Percentiles rank a stretch among this genome's conserved stretches.
Evolutionary conservation across 805 yeast genomes (phyloP).

Genomic region (Ogataea siamensis): DNA sequence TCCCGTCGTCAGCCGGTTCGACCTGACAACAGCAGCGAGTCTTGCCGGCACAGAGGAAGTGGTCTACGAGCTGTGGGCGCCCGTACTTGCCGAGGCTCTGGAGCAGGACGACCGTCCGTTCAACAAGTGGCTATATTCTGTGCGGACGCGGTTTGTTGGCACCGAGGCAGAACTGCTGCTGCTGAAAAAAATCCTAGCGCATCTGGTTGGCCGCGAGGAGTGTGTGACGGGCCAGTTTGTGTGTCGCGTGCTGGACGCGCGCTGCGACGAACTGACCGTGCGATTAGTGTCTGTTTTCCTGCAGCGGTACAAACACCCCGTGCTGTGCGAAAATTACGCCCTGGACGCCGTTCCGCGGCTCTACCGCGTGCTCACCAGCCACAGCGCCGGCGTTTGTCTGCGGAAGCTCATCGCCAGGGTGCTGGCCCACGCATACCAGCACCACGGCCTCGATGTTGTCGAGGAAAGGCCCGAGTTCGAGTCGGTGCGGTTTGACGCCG

Average conservation of each 20-base stretch:
- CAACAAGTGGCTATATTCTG: not conserved
- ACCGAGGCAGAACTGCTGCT: not conserved
- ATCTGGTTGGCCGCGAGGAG: not conserved
- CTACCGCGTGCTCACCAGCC: slow-evolving; percentile 18
- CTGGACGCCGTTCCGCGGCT: slow-evolving; percentile 17
- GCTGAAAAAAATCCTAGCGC: not conserved
- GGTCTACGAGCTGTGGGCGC: not conserved
- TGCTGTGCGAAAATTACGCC: no score
- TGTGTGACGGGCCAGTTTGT: not conserved
- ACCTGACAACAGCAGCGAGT: not conserved
- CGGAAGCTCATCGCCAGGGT: not conserved
- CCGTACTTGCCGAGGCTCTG: not conserved
- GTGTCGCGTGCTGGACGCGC: not conserved
- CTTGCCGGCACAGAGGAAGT: not conserved
- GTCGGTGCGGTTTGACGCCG: not conserved
- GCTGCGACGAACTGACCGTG: slow-evolving; percentile 1
- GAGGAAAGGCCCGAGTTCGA: not conserved
- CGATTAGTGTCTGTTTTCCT: slow-evolving; percentile 16
- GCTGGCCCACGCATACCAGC: not conserved
- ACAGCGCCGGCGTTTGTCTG: no score
- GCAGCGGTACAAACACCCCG: no score
- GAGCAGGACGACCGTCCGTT: not conserved
- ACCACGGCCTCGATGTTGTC: not conserved
- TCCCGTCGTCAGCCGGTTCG: not conserved
- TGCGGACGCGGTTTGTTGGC: not conserved